A percentile compares a stretch with the other conserved stretches of the same genome.
Conservation (phyloP, 2,329 filamentous ascomycete species). For the Paecilomyces formosus region DNA sequence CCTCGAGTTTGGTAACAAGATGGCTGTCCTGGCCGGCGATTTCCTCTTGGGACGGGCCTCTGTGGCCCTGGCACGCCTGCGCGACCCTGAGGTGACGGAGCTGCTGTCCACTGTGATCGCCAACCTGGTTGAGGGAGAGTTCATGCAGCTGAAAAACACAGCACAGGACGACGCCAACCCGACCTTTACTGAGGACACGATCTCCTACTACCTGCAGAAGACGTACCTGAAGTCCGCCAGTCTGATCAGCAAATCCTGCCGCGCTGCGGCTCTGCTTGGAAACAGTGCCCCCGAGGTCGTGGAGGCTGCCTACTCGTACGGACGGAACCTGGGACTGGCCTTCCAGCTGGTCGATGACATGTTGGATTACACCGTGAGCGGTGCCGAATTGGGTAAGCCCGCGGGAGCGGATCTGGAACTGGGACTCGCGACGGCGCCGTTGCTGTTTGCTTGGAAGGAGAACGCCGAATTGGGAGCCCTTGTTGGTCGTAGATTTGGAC, state of each 20-base stretch:
- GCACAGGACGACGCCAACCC: constrained; percentile 78
- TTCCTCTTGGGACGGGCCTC: constrained; percentile 90
- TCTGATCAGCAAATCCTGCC: constrained; percentile 91
- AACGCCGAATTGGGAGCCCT: constrained; percentile 76
- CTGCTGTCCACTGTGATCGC: constrained; percentile 93
- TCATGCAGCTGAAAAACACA: constrained; percentile 99
- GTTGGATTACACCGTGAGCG: constrained; percentile 88
- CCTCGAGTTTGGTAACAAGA: constrained; percentile 95
- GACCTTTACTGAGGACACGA: constrained; percentile 76
- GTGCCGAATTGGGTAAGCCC: constrained; percentile 82
- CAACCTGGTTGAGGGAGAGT: constrained; percentile 95
- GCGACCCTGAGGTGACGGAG: constrained; percentile 91
- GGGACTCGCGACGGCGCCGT: constrained; percentile 83
- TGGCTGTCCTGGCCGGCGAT: constrained; percentile 96
- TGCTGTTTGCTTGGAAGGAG: constrained; percentile 92
- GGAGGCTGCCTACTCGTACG: constrained; percentile 85
- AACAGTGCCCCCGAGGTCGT: constrained; percentile 69
- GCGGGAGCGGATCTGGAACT: constrained; percentile 90
- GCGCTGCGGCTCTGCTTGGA: constrained; percentile 79
- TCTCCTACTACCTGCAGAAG: constrained; percentile 94
- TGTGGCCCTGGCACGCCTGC: constrained; percentile 79
- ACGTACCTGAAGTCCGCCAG: constrained; percentile 96
- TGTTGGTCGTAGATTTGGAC: constrained; percentile 83
- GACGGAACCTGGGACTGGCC: constrained; percentile 85
- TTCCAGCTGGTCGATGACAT: constrained; percentile 98